Evolutionary conservation across 1,139 yeast genomes (phyloP).

Genomic region (Hemisphaericaspora lyxosophila): DNA sequence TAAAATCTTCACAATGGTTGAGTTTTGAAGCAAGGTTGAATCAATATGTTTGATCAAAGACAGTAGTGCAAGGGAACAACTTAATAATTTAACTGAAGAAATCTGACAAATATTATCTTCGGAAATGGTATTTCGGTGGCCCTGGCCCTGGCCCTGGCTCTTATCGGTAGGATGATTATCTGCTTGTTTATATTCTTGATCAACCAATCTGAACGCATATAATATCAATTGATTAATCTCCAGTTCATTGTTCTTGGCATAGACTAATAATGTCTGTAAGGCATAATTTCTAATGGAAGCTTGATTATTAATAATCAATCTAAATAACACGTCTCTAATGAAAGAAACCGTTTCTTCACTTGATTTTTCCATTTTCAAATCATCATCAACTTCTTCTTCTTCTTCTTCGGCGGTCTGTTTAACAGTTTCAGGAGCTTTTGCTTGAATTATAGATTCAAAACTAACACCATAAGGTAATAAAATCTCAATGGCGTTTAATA

Average conservation of each 20-base stretch:
- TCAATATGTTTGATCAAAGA: conserved; percentile 41
- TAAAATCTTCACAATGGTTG: conserved; percentile 42
- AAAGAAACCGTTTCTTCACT: conserved; percentile 27
- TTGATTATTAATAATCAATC: conserved; percentile 33
- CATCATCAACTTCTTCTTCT: conserved; percentile 10
- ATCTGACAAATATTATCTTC: conserved; percentile 27
- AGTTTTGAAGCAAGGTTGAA: conserved; percentile 37
- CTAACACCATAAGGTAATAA: conserved; percentile 41
- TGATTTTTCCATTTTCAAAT: conserved; percentile 16
- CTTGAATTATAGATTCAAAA: conserved; percentile 26
- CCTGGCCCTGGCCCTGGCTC: not conserved
- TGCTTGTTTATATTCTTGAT: conserved; percentile 29
- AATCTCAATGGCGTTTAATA: conserved; percentile 31
- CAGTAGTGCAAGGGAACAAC: conserved; percentile 39
- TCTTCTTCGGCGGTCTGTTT: conserved; percentile 11
- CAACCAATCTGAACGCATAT: conserved; percentile 33
- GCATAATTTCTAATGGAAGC: conserved; percentile 40
- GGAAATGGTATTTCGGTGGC: conserved; percentile 3
- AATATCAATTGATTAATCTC: conserved; percentile 40
- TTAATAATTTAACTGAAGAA: conserved; percentile 26
- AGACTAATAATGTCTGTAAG: conserved; percentile 31
- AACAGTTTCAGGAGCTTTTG: not conserved
- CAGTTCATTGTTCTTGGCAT: conserved; percentile 31
- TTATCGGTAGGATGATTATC: conserved; percentile 16
- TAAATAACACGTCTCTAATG: conserved; percentile 32